Evolutionary conservation across 1,139 yeast species (phyloP), one percentile per base, ranked within the genome.

Genomic region (Magnusiomyces ingens): DNA sequence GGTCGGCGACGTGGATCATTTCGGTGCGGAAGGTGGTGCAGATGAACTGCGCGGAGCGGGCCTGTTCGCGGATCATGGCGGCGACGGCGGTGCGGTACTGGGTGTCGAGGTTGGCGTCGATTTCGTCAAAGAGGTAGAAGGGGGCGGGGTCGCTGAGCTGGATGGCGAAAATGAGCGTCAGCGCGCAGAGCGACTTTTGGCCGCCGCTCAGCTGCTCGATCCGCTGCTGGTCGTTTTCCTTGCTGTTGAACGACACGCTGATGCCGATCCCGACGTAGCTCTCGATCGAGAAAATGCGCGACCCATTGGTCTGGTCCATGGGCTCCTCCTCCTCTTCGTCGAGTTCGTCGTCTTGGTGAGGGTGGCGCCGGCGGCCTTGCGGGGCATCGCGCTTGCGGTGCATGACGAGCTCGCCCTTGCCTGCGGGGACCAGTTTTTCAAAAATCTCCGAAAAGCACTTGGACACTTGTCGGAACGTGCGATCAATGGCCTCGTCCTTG

Each of bases 121-220:
- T 85, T 73, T 93, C 99, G 69, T 93, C 99, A 69, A 93, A 90
- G 52, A 93, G 72, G 66, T 93, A 93, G 68, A 93, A 93, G 50
- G 99, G 98, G 1, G 98, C 98, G 10, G 98, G 98, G 62, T 93
- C 98, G 61, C 95, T 88, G 66, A 79, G 82, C 71, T 93, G 99
- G 58, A 93, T 89, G 2, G 99, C 98, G 57, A 93, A 77, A 59
- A 93, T 91, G 51, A 93, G 77, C 0, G 98, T 91, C 61, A 93
- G 82, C 1, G 99, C 98, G 75, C 98, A 91, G 18, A 93, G 73
- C 0, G 98, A 87, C 66, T 93, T 93, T 65, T 93, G 99, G 5
- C 99, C 99, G 43, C 99, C 99, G 0, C 96, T 88, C 36, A 93
- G 75, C 65, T 91, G 97, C 67, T 90, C 96, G 53, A 91, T 85